Conservation (phyloP, 192 early-diverging fungal genomes). For the Podila horticola region DNA sequence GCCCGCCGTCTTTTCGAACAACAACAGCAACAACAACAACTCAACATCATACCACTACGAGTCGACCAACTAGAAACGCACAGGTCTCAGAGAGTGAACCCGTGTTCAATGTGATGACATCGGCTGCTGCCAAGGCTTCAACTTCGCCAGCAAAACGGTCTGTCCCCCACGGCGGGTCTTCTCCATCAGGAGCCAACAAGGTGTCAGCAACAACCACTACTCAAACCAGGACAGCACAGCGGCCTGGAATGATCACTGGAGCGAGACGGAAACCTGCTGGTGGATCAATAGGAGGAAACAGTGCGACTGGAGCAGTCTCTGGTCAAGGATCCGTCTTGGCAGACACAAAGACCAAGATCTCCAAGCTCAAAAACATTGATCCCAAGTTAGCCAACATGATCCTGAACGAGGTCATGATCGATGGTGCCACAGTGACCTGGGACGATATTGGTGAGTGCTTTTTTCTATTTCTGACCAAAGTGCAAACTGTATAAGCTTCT, state of each 20-base stretch:
- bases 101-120: constrained; percentile 26
- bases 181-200: background rate
- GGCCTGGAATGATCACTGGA: constrained; percentile 45
- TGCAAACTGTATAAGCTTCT: no score
- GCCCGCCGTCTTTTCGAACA: background rate
- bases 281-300: background rate
- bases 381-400: constrained; percentile 55
- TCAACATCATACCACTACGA: background rate
- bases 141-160: constrained; percentile 13
- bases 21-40: background rate
- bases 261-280: constrained; percentile 24
- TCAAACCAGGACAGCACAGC: background rate
- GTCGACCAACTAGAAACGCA: background rate
- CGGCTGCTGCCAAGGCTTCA: constrained; percentile 1
- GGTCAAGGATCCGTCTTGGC: constrained; percentile 17
- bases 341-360: constrained; percentile 46
- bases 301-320: background rate
- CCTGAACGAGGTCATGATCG: constrained; percentile 50
- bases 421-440: constrained; percentile 68
- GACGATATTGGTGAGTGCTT: constrained; percentile 61
- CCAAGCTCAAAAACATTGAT: constrained; percentile 51
- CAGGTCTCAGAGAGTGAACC: constrained; percentile 16
- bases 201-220: background rate
- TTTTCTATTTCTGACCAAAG: no score
- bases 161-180: constrained; percentile 6